Evolutionary conservation across 2,329 filamentous ascomycete genomes (phyloP), one percentile per base, ranked within the genome.

Genomic region (Cytospora paraplurivora): DNA sequence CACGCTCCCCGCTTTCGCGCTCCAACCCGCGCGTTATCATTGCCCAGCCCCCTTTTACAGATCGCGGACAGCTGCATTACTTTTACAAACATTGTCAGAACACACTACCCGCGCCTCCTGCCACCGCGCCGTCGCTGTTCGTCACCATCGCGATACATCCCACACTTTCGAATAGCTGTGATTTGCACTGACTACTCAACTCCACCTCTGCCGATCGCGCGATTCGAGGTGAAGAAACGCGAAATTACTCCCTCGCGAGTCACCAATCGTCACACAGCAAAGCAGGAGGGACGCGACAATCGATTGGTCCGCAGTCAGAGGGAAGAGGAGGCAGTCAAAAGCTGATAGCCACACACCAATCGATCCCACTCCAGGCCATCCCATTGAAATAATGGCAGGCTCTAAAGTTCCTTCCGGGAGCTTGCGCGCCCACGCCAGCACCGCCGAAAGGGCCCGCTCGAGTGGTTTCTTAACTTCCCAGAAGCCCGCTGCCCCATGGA

Each of bases 401-500:
- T 47, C 50, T 21, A 66, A 32, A 32, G 51, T 33, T 37, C 58
- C 57, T 21, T 54, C 60, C 32, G 66, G 61, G 33, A 63, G 63
- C 54, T 56, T 66, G 51, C 56, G 57, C 50, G 64, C 57, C 37
- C 65, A 67, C 35, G 60, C 68, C 35, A 62, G 62, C 54, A 67
- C 65, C 15, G 62, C 67, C 32, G 59, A 49, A 49, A 67, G 58
- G 59, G 56, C 38, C 11, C 56, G 47, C 41, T 33, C 57, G 17
- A 27, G 32, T 47, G 21, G 49, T 51, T 44, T 50, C 7, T 56
- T 62, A 4, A 34, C 34, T 12, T 17, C 67, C 68, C 44, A 68
- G 54, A 59, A 62, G 15, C 60, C 68, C 34, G 66, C 74, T 33
- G 67, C 71, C 55, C 64, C 71, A n/a, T 63, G 75, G 62, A 78